Base-by-base conservation (phyloP, 352 stramenopile genomes). In the Phytophthora cryptogea region DNA sequence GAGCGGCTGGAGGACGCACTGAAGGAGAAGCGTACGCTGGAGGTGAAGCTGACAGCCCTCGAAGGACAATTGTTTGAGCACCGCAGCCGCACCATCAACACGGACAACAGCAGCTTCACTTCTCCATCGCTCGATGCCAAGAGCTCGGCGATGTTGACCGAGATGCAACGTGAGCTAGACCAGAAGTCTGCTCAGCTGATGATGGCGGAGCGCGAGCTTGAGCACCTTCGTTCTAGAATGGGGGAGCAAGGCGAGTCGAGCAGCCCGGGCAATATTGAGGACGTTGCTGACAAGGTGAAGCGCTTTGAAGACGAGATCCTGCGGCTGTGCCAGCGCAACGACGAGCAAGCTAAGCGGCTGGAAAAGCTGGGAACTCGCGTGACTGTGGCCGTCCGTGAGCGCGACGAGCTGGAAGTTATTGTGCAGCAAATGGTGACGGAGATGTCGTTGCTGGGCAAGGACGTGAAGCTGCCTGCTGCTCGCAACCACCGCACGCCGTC, bases 11-110 rank as follows among this genome's bases (percentile, higher is more conserved):
- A 93, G 45, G 76, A 88, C 0, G 68, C 78, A n/a, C 55, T 90
- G 16, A 91, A 90, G 58, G 83, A 90, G 54, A 93, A 93, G 42
- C 80, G 83, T 16, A 83, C 83, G 30, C 57, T 93, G 4, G 72
- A 91, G 51, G 83, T 88, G 30, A 93, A 93, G 61, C 59, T 93
- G n/a, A 90, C 82, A 5, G 78, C 83, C 1, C 64, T 93, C 3
- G 79, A 93, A 52, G 83, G 83, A 1, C 83, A 93, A 53, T 47
- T 93, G 10, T 93, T 85, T 43, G 83, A 93, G 49, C 79, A 93
- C 32, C 81, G 83, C 17, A 86, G 68, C 58, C 79, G 83, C 28
- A 80, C 68, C 8, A 85, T 88, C 63, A 68, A 60, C 39, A 84
- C 70, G 8, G 80, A 78, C 58, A 83, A 67, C 48, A 78, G 51